Evolutionary conservation across 1,284 basidiomycete species (phyloP).

Genomic region (Sporisorium sorghi): DNA sequence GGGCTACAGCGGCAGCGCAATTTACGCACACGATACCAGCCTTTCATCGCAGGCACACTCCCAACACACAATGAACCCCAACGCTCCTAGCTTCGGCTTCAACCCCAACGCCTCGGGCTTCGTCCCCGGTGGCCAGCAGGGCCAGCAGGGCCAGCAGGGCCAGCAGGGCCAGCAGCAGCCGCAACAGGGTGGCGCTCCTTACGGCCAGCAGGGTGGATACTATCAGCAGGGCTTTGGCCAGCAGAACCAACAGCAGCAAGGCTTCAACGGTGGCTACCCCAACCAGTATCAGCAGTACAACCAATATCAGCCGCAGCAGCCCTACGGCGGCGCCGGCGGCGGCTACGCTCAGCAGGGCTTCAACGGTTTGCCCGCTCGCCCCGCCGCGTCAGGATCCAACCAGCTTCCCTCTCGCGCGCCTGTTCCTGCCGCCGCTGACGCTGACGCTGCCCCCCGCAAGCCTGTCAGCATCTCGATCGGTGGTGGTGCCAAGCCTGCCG

Average conservation of each 20-base stretch:
- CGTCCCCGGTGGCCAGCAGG: conserved; percentile 54
- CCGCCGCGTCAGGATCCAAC: conserved; percentile 41
- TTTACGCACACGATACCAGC: not conserved
- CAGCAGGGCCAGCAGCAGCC: conserved; percentile 48
- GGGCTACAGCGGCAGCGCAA: not conserved
- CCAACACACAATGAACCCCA: conserved; percentile 63
- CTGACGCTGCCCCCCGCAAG: conserved; percentile 40
- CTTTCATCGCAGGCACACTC: not conserved
- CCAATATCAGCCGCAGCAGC: conserved; percentile 44
- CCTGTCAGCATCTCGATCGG: conserved; percentile 64
- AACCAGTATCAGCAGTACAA: conserved; percentile 46
- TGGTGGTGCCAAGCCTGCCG: conserved; percentile 52
- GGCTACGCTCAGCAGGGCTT: conserved; percentile 46
- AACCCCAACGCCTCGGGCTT: conserved; percentile 67
- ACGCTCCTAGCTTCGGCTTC: conserved; percentile 67
- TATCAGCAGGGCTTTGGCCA: conserved; percentile 55
- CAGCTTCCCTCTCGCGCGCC: conserved; percentile 39
- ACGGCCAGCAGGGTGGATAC: conserved; percentile 49
- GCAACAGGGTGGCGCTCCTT: conserved; percentile 38
- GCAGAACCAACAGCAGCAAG: conserved; percentile 27
- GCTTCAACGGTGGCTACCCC: conserved; percentile 41
- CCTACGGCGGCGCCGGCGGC: conserved; percentile 46
- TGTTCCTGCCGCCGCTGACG: conserved; percentile 15
- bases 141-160: conserved; percentile 51
- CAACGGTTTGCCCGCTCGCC: conserved; percentile 47